Evolutionary conservation across 2,329 filamentous ascomycete species (phyloP), one percentile per base, ranked within the genome.

Genomic region (Sporothrix schenckii): DNA sequence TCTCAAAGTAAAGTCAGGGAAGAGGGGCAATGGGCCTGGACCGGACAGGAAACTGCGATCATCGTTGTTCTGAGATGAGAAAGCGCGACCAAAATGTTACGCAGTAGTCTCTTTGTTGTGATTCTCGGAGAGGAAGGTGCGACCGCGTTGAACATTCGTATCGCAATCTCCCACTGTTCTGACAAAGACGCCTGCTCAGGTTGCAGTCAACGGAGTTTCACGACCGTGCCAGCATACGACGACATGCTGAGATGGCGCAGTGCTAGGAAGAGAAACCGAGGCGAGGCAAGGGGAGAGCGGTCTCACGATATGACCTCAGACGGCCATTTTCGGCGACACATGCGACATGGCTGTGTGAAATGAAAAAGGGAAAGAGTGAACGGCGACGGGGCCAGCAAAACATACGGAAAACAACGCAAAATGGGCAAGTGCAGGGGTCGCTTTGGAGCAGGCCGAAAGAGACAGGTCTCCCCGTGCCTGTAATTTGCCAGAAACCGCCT

Each of bases 401-500:
- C 58, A 61, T 16, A 30, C 10, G n/a, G 24, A 0, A 44, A n/a
- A 21, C 47, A 53, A 49, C n/a, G 49, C 30, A 66, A 53, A 30
- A 56, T 11, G 9, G 39, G 39, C 39, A 58, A 16, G 14, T 13
- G 52, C 50, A 58, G 52, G 66, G 27, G 47, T 50, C 6, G 16
- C 30, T 27, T 30, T 16, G 13, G 41, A 14, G 41, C n/a, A 19
- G 54, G 30, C 30, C 54, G 19, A 50, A 50, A n/a, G 47, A 19
- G 49, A 50, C 49, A 34, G 34, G 56, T 61, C 54, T n/a, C 30
- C 30, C 34, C 52, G 41, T 10, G 66, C 66, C 66, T 68, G 60
- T 49, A 68, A 68, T 68, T 68, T 68, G 52, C 66, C 66, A 68
- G 50, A 67, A 47, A 68, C 66, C 30, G 49, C 24, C 34, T 30